phyloP scores from a whole-genome alignment of 1,284 basidiomycete species.

The Thelephora terrestris region DNA sequence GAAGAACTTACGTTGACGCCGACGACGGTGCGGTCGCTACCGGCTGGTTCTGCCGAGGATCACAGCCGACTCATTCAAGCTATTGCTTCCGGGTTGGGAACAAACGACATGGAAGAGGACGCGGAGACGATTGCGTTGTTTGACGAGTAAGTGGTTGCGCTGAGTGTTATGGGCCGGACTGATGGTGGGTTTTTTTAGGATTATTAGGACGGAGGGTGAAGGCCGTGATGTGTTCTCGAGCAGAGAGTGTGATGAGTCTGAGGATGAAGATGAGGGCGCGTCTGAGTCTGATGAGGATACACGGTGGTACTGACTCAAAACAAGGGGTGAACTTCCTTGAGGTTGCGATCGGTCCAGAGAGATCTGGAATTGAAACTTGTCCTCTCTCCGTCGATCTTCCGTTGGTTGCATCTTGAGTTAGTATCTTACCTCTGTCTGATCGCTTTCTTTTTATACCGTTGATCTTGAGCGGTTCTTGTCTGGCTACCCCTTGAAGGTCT shows the following conservation, averaged over 20 bases:
- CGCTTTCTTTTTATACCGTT: no score
- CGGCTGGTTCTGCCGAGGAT: conserved; percentile 20
- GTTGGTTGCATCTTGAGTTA: no score
- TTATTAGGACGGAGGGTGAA: conserved; percentile 16
- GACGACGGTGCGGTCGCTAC: conserved; percentile 35
- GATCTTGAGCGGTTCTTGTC: no score
- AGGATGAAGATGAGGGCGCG: conserved; percentile 6
- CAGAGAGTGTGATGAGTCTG: conserved; percentile 8
- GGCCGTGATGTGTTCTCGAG: conserved; percentile 14
- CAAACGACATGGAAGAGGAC: conserved; percentile 31
- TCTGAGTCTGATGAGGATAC: neutral
- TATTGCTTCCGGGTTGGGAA: conserved; percentile 18
- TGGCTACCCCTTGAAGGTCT: no score
- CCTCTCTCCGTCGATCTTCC: no score
- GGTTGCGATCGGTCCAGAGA: no score
- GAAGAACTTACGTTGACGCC: conserved; percentile 33
- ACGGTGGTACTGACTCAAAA: neutral
- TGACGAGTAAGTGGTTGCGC: conserved; percentile 28
- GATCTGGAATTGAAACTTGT: no score
- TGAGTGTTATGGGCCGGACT: neutral
- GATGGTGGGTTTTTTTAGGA: conserved; percentile 11
- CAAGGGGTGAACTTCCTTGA: no score
- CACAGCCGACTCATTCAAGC: conserved; percentile 27
- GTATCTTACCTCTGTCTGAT: no score
- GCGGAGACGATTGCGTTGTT: conserved; percentile 29